Base-by-base conservation (phyloP, 2,329 filamentous ascomycete species). In the Neonectria magnoliae region DNA sequence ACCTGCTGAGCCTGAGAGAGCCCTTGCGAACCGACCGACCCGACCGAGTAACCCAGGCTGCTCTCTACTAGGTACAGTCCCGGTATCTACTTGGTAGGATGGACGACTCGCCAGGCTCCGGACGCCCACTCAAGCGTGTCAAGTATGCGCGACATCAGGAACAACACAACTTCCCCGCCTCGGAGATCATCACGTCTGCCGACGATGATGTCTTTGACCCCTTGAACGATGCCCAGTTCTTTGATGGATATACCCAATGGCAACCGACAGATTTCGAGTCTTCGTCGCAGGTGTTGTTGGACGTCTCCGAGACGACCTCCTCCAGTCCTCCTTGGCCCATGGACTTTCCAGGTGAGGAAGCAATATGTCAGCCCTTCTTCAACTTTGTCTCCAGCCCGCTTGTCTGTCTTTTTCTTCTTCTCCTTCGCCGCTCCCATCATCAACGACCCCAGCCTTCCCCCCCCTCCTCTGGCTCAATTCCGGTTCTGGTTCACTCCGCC, bases 61-160 rank as follows among this genome's bases (percentile, higher is more conserved):
- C 65, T n/a, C n/a, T n/a, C n/a, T n/a, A n/a, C n/a, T 67, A 64
- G 60, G 4, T 38, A 38, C 22, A 25, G 22, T 5, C 22, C 36
- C 11, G 33, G 11, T 36, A 36, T n/a, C n/a, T n/a, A n/a, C n/a
- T n/a, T n/a, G n/a, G n/a, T 38, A 31, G 29, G 57, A 75, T 75
- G 73, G 73, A 70, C 45, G 66, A 67, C 58, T 69, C 68, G 16
- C 62, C 70, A 61, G 73, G 67, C 50, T 70, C 71, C 59, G 68
- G 65, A 56, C 73, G 71, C 60, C 73, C 73, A 47, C 61, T 64
- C 51, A 76, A 76, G 73, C 73, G 73, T 58, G 64, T 73, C 60
- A 75, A 74, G 64, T 73, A 73, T 60, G 67, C 60, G 60, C 68
- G 57, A 54, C 54, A 60, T 48, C 67, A 63, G 50, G 65, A 69